Percentiles rank a stretch among this genome's conserved stretches.
phyloP scores from a whole-genome alignment of 1,139 yeast genomes.

The Pichia sp. region DNA sequence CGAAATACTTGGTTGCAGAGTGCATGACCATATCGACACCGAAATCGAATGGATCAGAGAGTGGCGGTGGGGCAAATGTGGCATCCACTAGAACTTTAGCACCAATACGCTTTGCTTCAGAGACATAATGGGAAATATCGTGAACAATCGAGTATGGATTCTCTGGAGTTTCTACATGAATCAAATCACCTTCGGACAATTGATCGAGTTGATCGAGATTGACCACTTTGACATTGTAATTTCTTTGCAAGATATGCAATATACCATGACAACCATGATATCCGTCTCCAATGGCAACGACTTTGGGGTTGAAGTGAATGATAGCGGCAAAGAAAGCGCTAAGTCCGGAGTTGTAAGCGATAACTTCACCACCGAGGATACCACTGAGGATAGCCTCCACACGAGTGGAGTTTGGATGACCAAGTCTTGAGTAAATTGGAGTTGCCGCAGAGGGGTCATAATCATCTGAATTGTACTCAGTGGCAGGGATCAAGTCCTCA shows the following conservation, averaged over 20 bases:
- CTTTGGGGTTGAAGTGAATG: slow-evolving; percentile 65
- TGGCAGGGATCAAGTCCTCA: slow-evolving; percentile 36
- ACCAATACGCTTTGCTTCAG: slow-evolving; percentile 65
- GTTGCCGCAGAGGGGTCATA: slow-evolving; percentile 21
- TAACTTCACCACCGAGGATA: slow-evolving; percentile 50
- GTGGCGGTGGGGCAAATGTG: slow-evolving; percentile 89
- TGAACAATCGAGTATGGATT: slow-evolving; percentile 69
- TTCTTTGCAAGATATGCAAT: slow-evolving; percentile 53
- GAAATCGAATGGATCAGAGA: slow-evolving; percentile 69
- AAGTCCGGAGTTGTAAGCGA: slow-evolving; percentile 70
- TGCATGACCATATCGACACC: slow-evolving; percentile 85
- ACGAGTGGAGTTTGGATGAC: slow-evolving; percentile 65
- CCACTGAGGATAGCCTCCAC: slow-evolving; percentile 61
- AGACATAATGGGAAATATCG: slow-evolving; percentile 55
- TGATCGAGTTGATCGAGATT: slow-evolving; percentile 44
- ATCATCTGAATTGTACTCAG: slow-evolving; percentile 26
- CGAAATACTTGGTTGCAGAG: slow-evolving; percentile 86
- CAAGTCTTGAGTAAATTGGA: slow-evolving; percentile 58
- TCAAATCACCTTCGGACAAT: slow-evolving; percentile 60
- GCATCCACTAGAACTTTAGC: slow-evolving; percentile 76
- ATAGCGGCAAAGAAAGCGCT: slow-evolving; percentile 76
- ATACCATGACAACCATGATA: slow-evolving; percentile 83
- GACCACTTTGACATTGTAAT: slow-evolving; percentile 49
- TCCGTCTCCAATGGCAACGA: slow-evolving; percentile 67
- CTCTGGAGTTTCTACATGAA: slow-evolving; percentile 82